phyloP scores from a whole-genome alignment of 805 yeast species.

The Candida coquimbonensis region DNA sequence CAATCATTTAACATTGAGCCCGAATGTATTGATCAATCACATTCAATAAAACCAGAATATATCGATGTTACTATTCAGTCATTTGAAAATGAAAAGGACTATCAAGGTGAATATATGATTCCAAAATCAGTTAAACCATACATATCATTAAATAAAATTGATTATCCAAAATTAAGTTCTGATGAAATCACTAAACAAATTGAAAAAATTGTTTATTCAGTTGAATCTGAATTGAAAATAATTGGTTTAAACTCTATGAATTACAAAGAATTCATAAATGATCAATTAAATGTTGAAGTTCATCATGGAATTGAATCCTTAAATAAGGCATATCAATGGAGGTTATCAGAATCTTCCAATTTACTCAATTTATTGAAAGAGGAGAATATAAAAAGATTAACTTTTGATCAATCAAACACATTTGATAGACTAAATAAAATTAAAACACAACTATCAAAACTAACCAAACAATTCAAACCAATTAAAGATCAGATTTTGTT shows the following conservation, averaged over 20 bases:
- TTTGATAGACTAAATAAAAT: not conserved
- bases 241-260: conserved; percentile 25
- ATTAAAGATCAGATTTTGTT: conserved; percentile 8
- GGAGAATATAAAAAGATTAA: not conserved
- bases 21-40: conserved; percentile 1
- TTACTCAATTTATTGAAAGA: conserved; percentile 8
- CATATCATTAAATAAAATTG: conserved; percentile 14
- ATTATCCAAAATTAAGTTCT: conserved; percentile 16
- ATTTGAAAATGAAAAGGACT: conserved; percentile 29
- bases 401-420: conserved; percentile 1
- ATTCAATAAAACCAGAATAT: not conserved
- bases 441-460: conserved; percentile 2
- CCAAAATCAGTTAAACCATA: conserved; percentile 15
- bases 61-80: conserved; percentile 10
- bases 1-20: conserved; percentile 1
- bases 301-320: conserved; percentile 24
- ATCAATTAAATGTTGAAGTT: conserved; percentile 24
- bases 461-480: conserved; percentile 2
- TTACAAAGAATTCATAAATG: conserved; percentile 25
- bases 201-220: conserved; percentile 19
- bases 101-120: conserved; percentile 19
- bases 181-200: conserved; percentile 13
- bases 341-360: conserved; percentile 25
- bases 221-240: conserved; percentile 28
- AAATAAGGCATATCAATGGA: conserved; percentile 30